Evolutionary conservation across 352 stramenopile species (phyloP).

Genomic region (Phytophthora palmivora): DNA sequence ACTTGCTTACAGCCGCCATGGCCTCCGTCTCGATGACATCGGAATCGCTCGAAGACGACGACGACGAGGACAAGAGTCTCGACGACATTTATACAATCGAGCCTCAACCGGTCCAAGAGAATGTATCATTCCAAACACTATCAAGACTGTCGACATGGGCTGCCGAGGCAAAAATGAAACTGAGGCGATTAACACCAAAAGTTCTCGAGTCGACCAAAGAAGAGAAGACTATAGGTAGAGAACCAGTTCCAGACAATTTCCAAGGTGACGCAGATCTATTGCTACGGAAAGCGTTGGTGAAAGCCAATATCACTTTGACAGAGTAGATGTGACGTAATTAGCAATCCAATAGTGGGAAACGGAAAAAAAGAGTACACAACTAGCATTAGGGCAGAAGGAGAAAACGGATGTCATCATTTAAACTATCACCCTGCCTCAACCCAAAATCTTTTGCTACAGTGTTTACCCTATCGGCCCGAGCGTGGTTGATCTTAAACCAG

Average conservation of each 20-base stretch:
- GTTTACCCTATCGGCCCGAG: too few relatives aligned
- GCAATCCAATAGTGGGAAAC: too few relatives aligned
- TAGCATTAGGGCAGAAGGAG: too few relatives aligned
- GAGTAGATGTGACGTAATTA: too few relatives aligned
- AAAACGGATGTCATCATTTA: too few relatives aligned
- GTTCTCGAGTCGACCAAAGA: constrained; percentile 18
- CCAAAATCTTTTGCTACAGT: too few relatives aligned
- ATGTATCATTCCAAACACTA: constrained; percentile 68
- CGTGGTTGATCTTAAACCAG: too few relatives aligned
- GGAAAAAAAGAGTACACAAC: too few relatives aligned
- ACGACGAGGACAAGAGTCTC: constrained; percentile 29
- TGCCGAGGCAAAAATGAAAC: constrained; percentile 59
- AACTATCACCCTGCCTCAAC: too few relatives aligned
- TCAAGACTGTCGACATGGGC: constrained; percentile 66
- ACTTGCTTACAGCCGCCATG: constrained; percentile 64
- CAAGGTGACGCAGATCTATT: constrained; percentile 49
- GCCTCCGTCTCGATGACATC: constrained; percentile 28
- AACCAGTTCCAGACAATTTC: constrained; percentile 36
- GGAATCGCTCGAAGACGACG: constrained; percentile 38
- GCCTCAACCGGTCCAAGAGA: constrained; percentile 49
- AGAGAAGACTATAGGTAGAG: constrained; percentile 2
- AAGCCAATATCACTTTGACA: constrained; percentile 53
- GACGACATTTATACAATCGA: constrained; percentile 20
- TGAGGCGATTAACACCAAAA: constrained; percentile 22
- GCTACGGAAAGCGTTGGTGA: constrained; percentile 56